phyloP scores from a whole-genome alignment of 805 yeast genomes.

The Wickerhamiella siamensis region DNA sequence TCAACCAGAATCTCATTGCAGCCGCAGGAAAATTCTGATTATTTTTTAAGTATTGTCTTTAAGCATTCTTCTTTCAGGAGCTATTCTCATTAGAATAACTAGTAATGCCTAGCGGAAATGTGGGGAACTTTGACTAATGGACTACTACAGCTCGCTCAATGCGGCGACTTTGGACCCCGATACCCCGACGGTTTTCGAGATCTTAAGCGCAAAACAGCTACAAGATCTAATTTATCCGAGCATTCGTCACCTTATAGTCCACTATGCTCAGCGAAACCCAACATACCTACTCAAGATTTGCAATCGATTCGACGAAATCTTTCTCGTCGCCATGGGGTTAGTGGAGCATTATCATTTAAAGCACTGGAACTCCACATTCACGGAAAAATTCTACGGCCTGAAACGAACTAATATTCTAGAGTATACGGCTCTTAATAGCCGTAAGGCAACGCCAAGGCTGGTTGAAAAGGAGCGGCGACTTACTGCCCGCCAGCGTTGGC shows the following conservation, averaged over 20 bases:
- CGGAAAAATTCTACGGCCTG: slow-evolving; percentile 85
- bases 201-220: slow-evolving; percentile 67
- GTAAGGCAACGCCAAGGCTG: slow-evolving; percentile 22
- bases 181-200: slow-evolving; percentile 79
- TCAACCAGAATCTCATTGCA: slow-evolving; percentile 11
- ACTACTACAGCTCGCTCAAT: slow-evolving; percentile 64
- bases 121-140: slow-evolving; percentile 33
- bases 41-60: too few relatives aligned
- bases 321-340: slow-evolving; percentile 41
- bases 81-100: too few relatives aligned
- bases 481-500: slow-evolving; percentile 36
- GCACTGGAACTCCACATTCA: slow-evolving; percentile 71
- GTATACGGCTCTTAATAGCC: slow-evolving; percentile 19
- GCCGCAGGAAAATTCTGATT: slow-evolving; percentile 10
- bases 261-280: slow-evolving; percentile 70
- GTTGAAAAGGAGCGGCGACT: slow-evolving; percentile 42
- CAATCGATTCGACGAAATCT: slow-evolving; percentile 65
- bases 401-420: slow-evolving; percentile 37
- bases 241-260: slow-evolving; percentile 60
- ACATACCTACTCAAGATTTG: slow-evolving; percentile 45
- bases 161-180: slow-evolving; percentile 61
- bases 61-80: too few relatives aligned
- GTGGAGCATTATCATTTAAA: slow-evolving; percentile 60
- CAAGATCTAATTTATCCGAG: slow-evolving; percentile 71
- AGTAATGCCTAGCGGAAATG: slow-evolving; percentile 9